Base-by-base conservation (phyloP, 2,329 filamentous ascomycete genomes). In the Rhinocladiella mackenziei region DNA sequence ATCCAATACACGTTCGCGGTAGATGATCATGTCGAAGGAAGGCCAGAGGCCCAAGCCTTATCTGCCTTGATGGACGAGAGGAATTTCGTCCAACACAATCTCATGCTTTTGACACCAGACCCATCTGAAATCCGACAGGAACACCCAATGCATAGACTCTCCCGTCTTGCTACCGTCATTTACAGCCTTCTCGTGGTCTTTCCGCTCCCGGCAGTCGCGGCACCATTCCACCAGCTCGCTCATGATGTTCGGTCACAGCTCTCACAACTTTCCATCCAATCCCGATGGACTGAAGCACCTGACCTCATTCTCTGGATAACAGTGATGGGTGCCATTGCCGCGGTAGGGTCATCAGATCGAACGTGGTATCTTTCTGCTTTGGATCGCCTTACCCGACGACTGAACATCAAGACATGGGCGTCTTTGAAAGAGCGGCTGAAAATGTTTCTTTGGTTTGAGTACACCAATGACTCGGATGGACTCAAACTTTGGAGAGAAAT, bases 141-240 rank as follows among this genome's bases (percentile, higher is more conserved):
- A 14, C 51, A 54, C 8, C 54, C 51, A 1, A 58, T 62, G 11
- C 65, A 66, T 44, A 62, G 68, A 34, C 47, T 62, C 7, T 62
- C 58, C 33, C 65, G 65, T 8, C 54, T 69, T 3, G 60, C 62
- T 2, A 60, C 58, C 1, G 47, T 65, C 3, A 56, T 67, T 10
- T 68, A 64, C 51, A 60, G 62, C 38, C 59, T 66, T 15, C 60
- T 65, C 7, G 62, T 68, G 5, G 54, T 67, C 22, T 67, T 67
- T 45, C 66, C 66, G 9, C 54, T 69, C 0, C 66, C 66, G 2
- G 58, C 59, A 2, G 60, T 63, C 20, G 65, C 62, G 13, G 60
- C 63, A 1, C 66, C 66, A 0, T 61, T 68, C 4, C 43, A 52
- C 2, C 45, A 43, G 10, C 55, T 69, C 2, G 58, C 61, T 1